Percentiles rank a stretch among this genome's conserved stretches.
Conservation (phyloP, 495 filamentous ascomycete species). For the Pseudoneurospora amorphoporcata region DNA sequence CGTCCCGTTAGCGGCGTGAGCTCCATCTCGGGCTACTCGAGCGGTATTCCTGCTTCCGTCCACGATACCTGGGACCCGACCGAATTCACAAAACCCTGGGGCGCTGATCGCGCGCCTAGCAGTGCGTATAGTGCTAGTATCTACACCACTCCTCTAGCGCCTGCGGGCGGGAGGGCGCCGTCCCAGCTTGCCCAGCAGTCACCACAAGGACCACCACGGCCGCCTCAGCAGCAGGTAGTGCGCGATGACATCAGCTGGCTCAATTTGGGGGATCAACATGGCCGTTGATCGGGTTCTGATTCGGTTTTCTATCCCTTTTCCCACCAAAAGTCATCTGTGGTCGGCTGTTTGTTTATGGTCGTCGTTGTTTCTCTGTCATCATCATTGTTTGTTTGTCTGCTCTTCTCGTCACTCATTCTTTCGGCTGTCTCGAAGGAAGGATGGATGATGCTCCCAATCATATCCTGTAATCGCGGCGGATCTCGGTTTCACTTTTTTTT, state of each 20-base stretch:
- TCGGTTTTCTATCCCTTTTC: background rate
- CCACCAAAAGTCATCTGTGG: background rate
- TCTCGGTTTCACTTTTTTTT: background rate
- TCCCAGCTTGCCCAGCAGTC: conserved; percentile 18
- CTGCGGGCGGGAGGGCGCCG: conserved; percentile 13
- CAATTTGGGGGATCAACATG: conserved; percentile 41
- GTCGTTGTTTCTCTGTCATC: background rate
- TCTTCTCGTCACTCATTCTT: background rate
- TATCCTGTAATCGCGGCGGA: background rate
- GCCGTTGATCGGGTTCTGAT: background rate
- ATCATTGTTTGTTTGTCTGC: background rate
- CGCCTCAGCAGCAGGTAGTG: conserved; percentile 7
- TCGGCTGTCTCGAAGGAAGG: background rate
- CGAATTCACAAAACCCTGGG: conserved; percentile 29
- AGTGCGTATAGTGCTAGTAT: conserved; percentile 44
- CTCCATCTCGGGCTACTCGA: conserved; percentile 46
- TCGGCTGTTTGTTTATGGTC: background rate
- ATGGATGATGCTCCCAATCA: too few species aligned
- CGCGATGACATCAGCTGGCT: conserved; percentile 66
- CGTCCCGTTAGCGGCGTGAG: conserved; percentile 45
- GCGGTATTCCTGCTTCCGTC: conserved; percentile 44
- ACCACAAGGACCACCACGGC: conserved; percentile 26
- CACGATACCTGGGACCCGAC: conserved; percentile 44
- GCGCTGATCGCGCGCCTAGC: conserved; percentile 42
- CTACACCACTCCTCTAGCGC: conserved; percentile 30